These are phyloP conservation scores for Sporothrix sp. DNA, from an alignment of 2,329 filamentous ascomycete species.

Conservation along the genomic window DNA sequence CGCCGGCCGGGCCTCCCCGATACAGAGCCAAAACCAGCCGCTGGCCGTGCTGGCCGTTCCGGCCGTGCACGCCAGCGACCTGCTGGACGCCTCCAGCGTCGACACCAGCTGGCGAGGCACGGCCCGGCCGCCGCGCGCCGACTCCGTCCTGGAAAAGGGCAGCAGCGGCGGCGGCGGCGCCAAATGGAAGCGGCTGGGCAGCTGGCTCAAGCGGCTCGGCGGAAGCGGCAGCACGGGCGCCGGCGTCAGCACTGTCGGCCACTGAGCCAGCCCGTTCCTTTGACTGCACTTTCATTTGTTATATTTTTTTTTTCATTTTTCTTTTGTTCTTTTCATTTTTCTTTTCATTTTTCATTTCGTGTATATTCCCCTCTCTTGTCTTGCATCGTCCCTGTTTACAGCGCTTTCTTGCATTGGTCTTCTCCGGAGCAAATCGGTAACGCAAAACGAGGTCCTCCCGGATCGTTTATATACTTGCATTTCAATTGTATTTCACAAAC, in stretches of 20 bases:
- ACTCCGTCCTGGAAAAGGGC: constrained; percentile 12
- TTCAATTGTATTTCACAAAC: too few species aligned
- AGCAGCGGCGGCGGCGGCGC: constrained; percentile 9
- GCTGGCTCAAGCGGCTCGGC: constrained; percentile 26
- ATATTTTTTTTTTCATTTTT: neutral
- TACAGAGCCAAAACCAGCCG: too few species aligned
- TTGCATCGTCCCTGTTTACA: neutral
- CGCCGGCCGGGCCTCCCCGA: too few species aligned
- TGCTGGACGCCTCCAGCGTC: constrained; percentile 1
- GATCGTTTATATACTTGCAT: too few species aligned
- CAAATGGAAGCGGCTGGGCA: constrained; percentile 24
- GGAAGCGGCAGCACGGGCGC: constrained; percentile 21
- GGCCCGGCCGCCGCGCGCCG: neutral
- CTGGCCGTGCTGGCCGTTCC: too few species aligned
- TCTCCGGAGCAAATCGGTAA: too few species aligned
- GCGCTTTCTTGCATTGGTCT: neutral
- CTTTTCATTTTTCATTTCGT: neutral
- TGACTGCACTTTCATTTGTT: neutral
- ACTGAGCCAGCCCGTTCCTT: neutral
- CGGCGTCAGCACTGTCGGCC: constrained; percentile 15
- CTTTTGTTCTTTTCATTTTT: neutral
- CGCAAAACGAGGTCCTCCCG: too few species aligned
- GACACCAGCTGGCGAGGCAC: neutral
- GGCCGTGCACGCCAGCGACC: neutral
- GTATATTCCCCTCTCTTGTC: neutral